Conservation (phyloP, 2,329 filamentous ascomycete genomes). For the Mariannaea elegans region DNA sequence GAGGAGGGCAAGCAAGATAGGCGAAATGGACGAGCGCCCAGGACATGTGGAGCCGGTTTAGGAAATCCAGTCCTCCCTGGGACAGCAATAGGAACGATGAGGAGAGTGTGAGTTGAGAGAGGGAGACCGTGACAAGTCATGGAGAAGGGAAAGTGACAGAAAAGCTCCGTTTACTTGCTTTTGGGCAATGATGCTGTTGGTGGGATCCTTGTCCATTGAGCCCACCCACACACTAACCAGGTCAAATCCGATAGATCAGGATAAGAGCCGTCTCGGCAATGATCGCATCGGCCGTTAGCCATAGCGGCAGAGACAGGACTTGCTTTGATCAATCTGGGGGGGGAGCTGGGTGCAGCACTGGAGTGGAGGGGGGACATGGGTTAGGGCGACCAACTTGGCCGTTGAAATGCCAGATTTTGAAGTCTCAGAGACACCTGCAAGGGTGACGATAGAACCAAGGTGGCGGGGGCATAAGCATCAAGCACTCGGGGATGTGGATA, state of each 20-base stretch:
- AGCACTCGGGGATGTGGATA: conserved; percentile 39
- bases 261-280: conserved; percentile 27
- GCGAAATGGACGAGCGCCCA: conserved; percentile 26
- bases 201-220: conserved; percentile 37
- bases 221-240: conserved; percentile 38
- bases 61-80: conserved; percentile 36
- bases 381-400: conserved; percentile 31
- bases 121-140: conserved; percentile 25
- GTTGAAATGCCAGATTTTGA: conserved; percentile 43
- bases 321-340: conserved; percentile 30
- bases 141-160: conserved; percentile 28
- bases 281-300: conserved; percentile 27
- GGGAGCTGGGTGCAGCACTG: conserved; percentile 21
- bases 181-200: conserved; percentile 37
- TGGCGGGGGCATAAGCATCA: conserved; percentile 33
- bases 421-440: conserved; percentile 42
- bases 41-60: conserved; percentile 34
- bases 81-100: conserved; percentile 14
- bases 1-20: conserved; percentile 34
- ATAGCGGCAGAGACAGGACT: conserved; percentile 21
- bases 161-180: conserved; percentile 37
- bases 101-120: conserved; percentile 21
- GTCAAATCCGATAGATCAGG: conserved; percentile 27
- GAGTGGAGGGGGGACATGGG: not conserved
- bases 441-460: conserved; percentile 39